Conservation (phyloP, 73 alveolate genomes). For the Stentor roeselii region DNA sequence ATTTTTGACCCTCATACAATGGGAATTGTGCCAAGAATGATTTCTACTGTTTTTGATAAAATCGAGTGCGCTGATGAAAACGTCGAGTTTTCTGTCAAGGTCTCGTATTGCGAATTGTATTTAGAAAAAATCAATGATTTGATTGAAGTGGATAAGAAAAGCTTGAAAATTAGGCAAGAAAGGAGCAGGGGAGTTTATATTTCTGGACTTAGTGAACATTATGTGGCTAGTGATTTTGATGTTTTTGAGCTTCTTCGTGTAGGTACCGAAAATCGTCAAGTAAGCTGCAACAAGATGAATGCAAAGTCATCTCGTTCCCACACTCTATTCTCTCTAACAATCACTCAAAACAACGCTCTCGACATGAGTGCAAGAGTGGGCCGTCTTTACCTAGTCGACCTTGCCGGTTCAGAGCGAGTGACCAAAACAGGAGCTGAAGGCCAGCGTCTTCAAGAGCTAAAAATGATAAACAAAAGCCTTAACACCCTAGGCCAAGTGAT, state of each 20-base stretch:
- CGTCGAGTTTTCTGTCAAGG: conserved; percentile 65
- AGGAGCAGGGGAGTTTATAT: conserved; percentile 76
- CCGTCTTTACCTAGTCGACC: conserved; percentile 92
- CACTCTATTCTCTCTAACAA: conserved; percentile 71
- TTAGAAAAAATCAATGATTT: conserved; percentile 89
- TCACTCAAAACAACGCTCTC: conserved; percentile 61
- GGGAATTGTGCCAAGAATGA: conserved; percentile 88
- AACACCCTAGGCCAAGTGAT: conserved; percentile 66
- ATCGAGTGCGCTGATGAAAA: conserved; percentile 53
- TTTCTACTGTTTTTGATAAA: conserved; percentile 74
- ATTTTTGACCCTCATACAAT: conserved; percentile 15
- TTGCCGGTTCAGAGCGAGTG: conserved; percentile 95
- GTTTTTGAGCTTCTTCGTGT: conserved; percentile 57
- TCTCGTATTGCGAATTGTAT: conserved; percentile 82
- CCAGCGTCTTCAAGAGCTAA: conserved; percentile 89
- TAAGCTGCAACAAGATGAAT: conserved; percentile 76
- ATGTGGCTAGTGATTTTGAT: conserved; percentile 60
- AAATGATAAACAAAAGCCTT: conserved; percentile 81
- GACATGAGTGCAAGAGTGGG: conserved; percentile 70
- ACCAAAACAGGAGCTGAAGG: conserved; percentile 89
- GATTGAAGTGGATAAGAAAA: conserved; percentile 52
- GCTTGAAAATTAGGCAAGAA: conserved; percentile 73
- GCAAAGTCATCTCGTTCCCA: conserved; percentile 80
- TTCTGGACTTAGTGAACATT: conserved; percentile 72
- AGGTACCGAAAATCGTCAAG: conserved; percentile 76